phyloP scores from a whole-genome alignment of 139 green algal species.

The Tetradesmus obliquus region DNA sequence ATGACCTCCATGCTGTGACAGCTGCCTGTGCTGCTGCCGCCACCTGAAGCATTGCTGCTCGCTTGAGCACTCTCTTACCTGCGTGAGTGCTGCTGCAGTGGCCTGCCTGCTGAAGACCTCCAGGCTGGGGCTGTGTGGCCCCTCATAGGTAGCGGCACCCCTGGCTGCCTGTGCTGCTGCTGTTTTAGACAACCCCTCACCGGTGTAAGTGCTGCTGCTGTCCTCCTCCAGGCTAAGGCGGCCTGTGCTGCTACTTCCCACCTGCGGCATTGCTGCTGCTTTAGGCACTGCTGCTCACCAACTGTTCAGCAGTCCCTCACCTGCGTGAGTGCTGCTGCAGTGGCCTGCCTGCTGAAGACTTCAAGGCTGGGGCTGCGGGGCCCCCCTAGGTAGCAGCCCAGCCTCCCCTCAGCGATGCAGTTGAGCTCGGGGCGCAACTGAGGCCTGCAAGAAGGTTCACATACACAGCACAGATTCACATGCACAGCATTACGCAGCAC shows the following conservation, averaged over 20 bases:
- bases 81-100: background rate
- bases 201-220: background rate
- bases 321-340: background rate
- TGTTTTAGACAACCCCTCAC: no score
- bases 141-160: constrained; percentile 15
- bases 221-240: no score
- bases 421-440: constrained; percentile 38
- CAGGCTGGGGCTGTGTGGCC: background rate
- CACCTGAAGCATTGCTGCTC: background rate
- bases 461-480: no score
- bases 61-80: background rate
- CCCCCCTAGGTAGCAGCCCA: constrained; percentile 34
- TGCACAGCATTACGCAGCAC: no score
- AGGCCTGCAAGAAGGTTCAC: background rate
- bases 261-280: background rate
- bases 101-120: background rate
- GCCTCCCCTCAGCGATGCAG: constrained; percentile 31
- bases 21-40: background rate
- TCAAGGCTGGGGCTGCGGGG: background rate
- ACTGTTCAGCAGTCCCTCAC: background rate
- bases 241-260: background rate
- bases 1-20: background rate
- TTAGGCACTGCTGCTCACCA: no score
- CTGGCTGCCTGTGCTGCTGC: background rate
- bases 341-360: background rate